phyloP scores from a whole-genome alignment of 2,329 filamentous ascomycete genomes.

The Arthrobotrys musiformis region DNA sequence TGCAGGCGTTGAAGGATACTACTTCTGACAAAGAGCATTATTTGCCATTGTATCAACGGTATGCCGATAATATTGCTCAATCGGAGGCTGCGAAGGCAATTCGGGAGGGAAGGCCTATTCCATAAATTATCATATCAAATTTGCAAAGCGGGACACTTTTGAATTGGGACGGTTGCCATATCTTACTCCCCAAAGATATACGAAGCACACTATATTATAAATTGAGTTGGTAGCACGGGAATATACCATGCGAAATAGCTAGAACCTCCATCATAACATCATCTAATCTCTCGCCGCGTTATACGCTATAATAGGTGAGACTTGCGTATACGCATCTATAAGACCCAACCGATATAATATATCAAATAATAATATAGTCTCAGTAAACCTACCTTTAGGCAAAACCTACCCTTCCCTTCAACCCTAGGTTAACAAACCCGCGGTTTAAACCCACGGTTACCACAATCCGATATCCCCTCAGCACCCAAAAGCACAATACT shows the following conservation, averaged over 20 bases:
- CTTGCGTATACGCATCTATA: not conserved
- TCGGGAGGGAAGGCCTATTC: slow-evolving; percentile 72
- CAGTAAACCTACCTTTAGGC: slow-evolving; percentile 9
- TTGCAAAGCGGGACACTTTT: no score
- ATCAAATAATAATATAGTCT: not conserved
- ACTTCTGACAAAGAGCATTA: slow-evolving; percentile 76
- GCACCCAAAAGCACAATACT: not conserved
- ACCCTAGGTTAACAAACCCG: not conserved
- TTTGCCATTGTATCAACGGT: slow-evolving; percentile 74
- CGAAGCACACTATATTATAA: no score
- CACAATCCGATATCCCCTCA: not conserved
- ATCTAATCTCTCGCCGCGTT: not conserved
- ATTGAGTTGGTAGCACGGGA: no score
- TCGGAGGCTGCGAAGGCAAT: slow-evolving; percentile 73
- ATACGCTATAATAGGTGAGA: not conserved
- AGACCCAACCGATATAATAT: not conserved
- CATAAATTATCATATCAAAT: slow-evolving; percentile 62
- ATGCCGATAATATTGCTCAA: slow-evolving; percentile 73
- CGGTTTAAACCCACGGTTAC: slow-evolving; percentile 12
- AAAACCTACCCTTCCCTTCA: not conserved
- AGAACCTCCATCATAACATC: not conserved
- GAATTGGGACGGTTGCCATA: no score
- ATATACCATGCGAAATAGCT: no score
- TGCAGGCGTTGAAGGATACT: slow-evolving; percentile 74
- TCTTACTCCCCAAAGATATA: no score